Evolutionary conservation across 257 asterid genomes (phyloP), one percentile per base, ranked within the genome.

Genomic region (Scutellaria galericulata): DNA sequence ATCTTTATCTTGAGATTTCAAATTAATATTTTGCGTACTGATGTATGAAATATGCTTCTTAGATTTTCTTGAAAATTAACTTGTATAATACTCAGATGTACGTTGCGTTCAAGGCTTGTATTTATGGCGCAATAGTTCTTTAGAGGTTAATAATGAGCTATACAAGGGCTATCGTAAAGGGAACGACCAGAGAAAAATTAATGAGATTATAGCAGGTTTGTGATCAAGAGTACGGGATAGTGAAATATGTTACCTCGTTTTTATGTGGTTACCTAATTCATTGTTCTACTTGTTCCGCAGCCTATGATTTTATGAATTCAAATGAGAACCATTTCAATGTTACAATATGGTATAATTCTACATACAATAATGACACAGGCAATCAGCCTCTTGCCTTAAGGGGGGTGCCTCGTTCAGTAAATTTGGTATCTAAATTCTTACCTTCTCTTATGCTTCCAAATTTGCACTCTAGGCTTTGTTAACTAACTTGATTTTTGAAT

Each of bases 351-450:
- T 95, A 95, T 85, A 92, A 95, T 72, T 80, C 99, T 60, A 90
- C 98, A 40, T 88, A 87, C 73, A 92, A 81, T 84, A 86, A 90
- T 76, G 93, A 87, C 78, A 56, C 92, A 14, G 89, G 90, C 44
- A 64, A 51, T 73, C 76, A 41, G 68, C 92, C 99, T 73, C 51
- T 86, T 75, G 83, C 83, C 53, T 84, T 88, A 79, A 80, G 84
- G n/a, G 85, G 99, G 81, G 98, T 95, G 78, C 95, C 98, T 79
- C 96, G 99, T 44, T 85, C 98, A 18, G 86, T 95, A 70, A 95
- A 95, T 84, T 76, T 95, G 98, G 99, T 95, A 88, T 75, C 54
- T 69, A 72, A 78, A 35, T 60, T 22, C 66, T 75, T 50, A 48
- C 56, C 77, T 61, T 66, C 11, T 24, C 47, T 59, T 78, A 61